A percentile compares a stretch with the other conserved stretches of the same genome.
phyloP scores from a whole-genome alignment of 257 asterid genomes.

The Rehmannia glutinosa region DNA sequence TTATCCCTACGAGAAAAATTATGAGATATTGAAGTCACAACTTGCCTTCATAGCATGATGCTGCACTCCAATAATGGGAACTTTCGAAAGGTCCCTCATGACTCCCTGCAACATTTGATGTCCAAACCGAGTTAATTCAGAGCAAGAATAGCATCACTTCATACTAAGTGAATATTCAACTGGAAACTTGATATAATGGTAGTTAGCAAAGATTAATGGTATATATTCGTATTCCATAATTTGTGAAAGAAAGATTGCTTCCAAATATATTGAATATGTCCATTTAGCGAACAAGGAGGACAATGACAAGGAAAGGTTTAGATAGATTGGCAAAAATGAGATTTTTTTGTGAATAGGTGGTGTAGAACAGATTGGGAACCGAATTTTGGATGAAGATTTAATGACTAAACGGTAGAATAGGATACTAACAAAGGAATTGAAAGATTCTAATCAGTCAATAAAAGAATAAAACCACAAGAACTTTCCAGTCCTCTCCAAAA shows the following conservation, averaged over 20 bases:
- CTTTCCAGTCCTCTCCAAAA: neutral
- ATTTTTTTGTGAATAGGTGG: neutral
- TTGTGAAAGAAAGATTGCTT: neutral
- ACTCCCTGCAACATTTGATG: conserved; percentile 57
- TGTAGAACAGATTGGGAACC: neutral
- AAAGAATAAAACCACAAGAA: neutral
- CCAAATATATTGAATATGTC: neutral
- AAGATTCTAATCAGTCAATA: no score
- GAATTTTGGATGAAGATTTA: neutral
- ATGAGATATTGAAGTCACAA: conserved; percentile 16
- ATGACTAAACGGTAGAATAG: neutral
- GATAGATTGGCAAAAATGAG: no score
- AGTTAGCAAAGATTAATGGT: neutral
- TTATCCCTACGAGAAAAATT: neutral
- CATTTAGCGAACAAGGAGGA: neutral
- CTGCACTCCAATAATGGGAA: conserved; percentile 49
- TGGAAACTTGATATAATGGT: neutral
- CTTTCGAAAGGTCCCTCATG: conserved; percentile 79
- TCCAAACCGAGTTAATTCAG: neutral
- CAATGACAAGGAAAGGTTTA: no score
- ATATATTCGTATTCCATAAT: neutral
- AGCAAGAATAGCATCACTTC: neutral
- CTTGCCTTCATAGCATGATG: conserved; percentile 48
- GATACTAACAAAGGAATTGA: no score
- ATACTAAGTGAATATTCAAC: neutral